A percentile compares a stretch with the other conserved stretches of the same genome.
phyloP scores from a whole-genome alignment of 257 asterid species.

The Ballota nigra region DNA sequence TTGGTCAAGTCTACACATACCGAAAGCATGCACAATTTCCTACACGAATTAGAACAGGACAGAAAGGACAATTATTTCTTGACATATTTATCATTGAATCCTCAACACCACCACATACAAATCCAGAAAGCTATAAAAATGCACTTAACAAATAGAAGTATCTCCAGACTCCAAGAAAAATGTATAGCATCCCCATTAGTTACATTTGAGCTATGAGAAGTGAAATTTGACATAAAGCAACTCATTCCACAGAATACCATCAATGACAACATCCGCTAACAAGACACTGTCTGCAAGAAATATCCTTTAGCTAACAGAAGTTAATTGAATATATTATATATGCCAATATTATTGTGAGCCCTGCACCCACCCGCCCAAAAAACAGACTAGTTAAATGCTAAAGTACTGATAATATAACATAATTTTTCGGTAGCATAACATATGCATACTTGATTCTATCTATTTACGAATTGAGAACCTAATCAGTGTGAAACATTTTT shows the following conservation, averaged over 20 bases:
- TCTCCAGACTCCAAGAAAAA: not conserved
- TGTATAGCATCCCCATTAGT: not conserved
- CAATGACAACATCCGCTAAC: not conserved
- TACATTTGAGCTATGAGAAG: not conserved
- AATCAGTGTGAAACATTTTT: not conserved
- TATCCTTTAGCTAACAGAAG: too few species aligned
- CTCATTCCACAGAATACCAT: not conserved
- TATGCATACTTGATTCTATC: not conserved
- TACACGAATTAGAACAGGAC: not conserved
- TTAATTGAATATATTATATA: too few species aligned
- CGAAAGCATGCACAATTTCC: constrained; percentile 1
- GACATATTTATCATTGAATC: not conserved
- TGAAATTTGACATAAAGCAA: not conserved
- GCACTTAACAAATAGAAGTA: not conserved
- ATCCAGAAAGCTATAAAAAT: not conserved
- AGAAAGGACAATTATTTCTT: not conserved
- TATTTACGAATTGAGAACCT: not conserved
- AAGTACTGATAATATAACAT: not conserved
- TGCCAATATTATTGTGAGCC: too few species aligned
- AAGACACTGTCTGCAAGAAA: not conserved
- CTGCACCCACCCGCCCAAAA: too few species aligned
- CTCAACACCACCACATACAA: not conserved
- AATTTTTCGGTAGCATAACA: not conserved
- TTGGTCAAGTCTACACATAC: not conserved
- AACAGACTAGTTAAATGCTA: not conserved